Percentiles rank a stretch among this genome's conserved stretches.
These are phyloP conservation scores for Sugiyamaella smithiae DNA, from an alignment of 805 yeast genomes.

Conservation along the genomic window DNA sequence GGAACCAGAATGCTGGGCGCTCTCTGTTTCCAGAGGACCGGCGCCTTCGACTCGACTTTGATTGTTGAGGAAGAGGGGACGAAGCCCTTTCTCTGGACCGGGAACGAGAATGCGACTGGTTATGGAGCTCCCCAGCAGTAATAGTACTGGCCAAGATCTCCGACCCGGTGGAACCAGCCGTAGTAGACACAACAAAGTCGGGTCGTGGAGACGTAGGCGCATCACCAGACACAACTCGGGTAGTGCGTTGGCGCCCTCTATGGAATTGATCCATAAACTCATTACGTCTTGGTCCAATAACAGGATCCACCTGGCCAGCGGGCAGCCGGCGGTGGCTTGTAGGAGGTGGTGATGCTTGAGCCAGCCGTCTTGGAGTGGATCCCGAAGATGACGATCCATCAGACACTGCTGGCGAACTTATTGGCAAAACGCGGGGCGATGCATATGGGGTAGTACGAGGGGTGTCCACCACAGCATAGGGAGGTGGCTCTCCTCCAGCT, in stretches of 20 bases:
- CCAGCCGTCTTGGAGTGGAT: background rate
- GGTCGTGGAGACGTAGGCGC: constrained; percentile 1
- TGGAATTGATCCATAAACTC: constrained; percentile 12
- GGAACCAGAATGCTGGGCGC: constrained; percentile 12
- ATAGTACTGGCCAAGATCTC: background rate
- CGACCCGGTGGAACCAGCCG: background rate
- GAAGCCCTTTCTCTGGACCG: background rate
- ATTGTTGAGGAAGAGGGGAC: background rate
- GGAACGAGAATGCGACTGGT: background rate
- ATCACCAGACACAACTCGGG: background rate
- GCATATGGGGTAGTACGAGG: background rate
- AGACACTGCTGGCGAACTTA: background rate
- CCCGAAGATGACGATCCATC: background rate
- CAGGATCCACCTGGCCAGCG: background rate
- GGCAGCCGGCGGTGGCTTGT: background rate
- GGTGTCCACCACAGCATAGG: background rate
- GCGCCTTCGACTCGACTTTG: constrained; percentile 1
- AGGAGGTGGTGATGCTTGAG: background rate
- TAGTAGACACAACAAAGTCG: constrained; percentile 1
- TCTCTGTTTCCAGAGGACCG: background rate
- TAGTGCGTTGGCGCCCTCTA: background rate
- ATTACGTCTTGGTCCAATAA: background rate
- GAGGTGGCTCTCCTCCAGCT: background rate
- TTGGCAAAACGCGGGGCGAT: constrained; percentile 5
- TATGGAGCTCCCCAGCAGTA: background rate